Evolutionary conservation across 495 filamentous ascomycete species (phyloP), one percentile per base, ranked within the genome.

Genomic region (Penicillium macrosclerotiorum): DNA sequence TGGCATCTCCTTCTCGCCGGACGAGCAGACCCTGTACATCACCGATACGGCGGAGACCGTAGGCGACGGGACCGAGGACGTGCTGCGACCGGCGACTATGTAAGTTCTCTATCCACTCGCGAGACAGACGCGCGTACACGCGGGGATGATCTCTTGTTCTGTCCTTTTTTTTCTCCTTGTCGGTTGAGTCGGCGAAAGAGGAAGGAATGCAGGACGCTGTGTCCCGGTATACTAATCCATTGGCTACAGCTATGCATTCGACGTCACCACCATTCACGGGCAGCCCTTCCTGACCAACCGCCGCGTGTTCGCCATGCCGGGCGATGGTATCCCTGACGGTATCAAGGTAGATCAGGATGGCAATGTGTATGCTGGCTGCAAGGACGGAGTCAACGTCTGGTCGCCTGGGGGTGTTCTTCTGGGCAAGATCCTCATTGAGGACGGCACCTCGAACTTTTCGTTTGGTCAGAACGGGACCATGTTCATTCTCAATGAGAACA

Each of bases 301-400:
- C 23, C 72, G 80, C 24, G 63, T 81, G 0, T 86, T 88, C 50
- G 81, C 83, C 2, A 82, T 78, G 52, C 67, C 74, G 5, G 66
- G 69, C 9, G 60, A 63, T 0, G 77, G 80, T 8, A 65, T 78
- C 11, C 78, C 82, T 5, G 81, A 86, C 49, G 82, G 78, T 5
- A 63, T 86, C 46, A 82, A 84, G 57, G 65, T 68, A 45, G 81
- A 86, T 51, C 72, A 66, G 49, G 60, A 72, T 13, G 81, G 80
- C 2, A 82, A 84, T 44, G 74, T 86, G 8, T 86, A 84, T 52
- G 60, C 71, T n/a, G 81, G 76, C 8, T 77, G 72, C 39, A 77
- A 73, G 5, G 81, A 84, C 49, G 82, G 82, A 29, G 69, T 86
- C 18, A 76, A 83, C 20, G 76, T 84, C 11, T 86, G 70, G 69